Evolutionary conservation across 495 filamentous ascomycete genomes (phyloP).

Genomic region (Cryomyces antarcticus): DNA sequence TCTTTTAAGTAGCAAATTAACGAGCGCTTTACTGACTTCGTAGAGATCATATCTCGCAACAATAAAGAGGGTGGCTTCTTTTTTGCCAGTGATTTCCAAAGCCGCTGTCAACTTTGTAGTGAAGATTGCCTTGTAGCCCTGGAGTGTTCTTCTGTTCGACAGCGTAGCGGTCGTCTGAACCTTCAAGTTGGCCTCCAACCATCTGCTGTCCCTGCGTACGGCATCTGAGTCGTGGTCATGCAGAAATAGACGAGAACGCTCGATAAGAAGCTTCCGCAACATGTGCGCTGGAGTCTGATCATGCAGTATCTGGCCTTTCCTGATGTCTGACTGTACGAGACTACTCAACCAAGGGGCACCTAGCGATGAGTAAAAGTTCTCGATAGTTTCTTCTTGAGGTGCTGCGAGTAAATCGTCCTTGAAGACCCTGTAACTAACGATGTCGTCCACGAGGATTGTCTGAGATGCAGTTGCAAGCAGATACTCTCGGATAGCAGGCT

Average conservation of each 20-base stretch:
- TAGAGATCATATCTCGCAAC: slow-evolving; percentile 57
- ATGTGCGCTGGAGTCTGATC: slow-evolving; percentile 34
- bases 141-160: slow-evolving; percentile 50
- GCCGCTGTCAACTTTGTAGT: slow-evolving; percentile 50
- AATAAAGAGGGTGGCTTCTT: slow-evolving; percentile 32
- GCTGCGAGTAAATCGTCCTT: slow-evolving; percentile 60
- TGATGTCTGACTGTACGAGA: slow-evolving; percentile 39
- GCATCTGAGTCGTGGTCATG: slow-evolving; percentile 47
- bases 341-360: slow-evolving; percentile 36
- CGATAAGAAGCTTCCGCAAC: slow-evolving; percentile 59
- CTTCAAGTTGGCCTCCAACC: slow-evolving; percentile 70
- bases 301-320: slow-evolving; percentile 28
- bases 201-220: slow-evolving; percentile 64
- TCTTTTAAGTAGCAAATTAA: slow-evolving; percentile 55
- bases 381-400: slow-evolving; percentile 69
- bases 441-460: slow-evolving; percentile 71
- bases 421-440: slow-evolving; percentile 67
- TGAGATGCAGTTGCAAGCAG: slow-evolving; percentile 45
- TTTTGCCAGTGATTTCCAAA: slow-evolving; percentile 29
- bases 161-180: slow-evolving; percentile 62
- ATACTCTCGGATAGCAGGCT: slow-evolving; percentile 53
- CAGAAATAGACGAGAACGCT: slow-evolving; percentile 72
- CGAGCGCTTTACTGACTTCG: slow-evolving; percentile 71
- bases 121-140: slow-evolving; percentile 41
- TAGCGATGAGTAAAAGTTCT: slow-evolving; percentile 57